A percentile compares a stretch with the other conserved stretches of the same genome.
phyloP scores from a whole-genome alignment of 495 filamentous ascomycete species.

The Talaromyces wortmannii region DNA sequence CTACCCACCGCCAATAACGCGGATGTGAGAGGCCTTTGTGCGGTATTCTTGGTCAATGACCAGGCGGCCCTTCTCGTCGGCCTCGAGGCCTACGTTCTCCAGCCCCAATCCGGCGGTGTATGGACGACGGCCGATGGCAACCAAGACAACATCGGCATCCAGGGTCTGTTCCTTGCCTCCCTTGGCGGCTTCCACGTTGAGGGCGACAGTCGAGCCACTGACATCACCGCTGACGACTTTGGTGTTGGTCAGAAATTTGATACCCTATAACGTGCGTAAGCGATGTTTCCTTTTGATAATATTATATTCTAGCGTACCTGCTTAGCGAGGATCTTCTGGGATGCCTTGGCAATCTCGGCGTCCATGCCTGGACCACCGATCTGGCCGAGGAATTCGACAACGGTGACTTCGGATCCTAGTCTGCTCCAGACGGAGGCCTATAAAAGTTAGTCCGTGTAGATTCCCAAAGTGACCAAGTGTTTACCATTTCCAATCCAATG shows the following conservation, averaged over 20 bases:
- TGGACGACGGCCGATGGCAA: slow-evolving; percentile 91
- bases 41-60: slow-evolving; percentile 98
- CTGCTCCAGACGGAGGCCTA: slow-evolving; percentile 93
- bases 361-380: slow-evolving; percentile 99
- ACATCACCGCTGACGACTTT: slow-evolving; percentile 87
- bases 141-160: slow-evolving; percentile 92
- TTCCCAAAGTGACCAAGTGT: slow-evolving; percentile 3
- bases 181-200: slow-evolving; percentile 88
- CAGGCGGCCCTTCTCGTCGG: slow-evolving; percentile 86
- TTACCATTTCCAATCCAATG: slow-evolving; percentile 95
- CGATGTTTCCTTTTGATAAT: neutral
- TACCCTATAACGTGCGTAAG: slow-evolving; percentile 40
- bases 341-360: slow-evolving; percentile 80
- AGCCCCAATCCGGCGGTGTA: slow-evolving; percentile 88
- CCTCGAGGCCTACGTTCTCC: slow-evolving; percentile 91
- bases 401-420: slow-evolving; percentile 88
- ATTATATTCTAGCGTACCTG: slow-evolving; percentile 35
- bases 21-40: slow-evolving; percentile 94
- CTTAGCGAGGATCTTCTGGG: slow-evolving; percentile 90
- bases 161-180: slow-evolving; percentile 90
- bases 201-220: slow-evolving; percentile 63
- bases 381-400: slow-evolving; percentile 92
- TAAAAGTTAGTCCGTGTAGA: too few species aligned
- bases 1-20: slow-evolving; percentile 62
- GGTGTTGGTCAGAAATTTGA: slow-evolving; percentile 96